Evolutionary conservation across 495 filamentous ascomycete genomes (phyloP).

Genomic region (Durotheca rogersii): DNA sequence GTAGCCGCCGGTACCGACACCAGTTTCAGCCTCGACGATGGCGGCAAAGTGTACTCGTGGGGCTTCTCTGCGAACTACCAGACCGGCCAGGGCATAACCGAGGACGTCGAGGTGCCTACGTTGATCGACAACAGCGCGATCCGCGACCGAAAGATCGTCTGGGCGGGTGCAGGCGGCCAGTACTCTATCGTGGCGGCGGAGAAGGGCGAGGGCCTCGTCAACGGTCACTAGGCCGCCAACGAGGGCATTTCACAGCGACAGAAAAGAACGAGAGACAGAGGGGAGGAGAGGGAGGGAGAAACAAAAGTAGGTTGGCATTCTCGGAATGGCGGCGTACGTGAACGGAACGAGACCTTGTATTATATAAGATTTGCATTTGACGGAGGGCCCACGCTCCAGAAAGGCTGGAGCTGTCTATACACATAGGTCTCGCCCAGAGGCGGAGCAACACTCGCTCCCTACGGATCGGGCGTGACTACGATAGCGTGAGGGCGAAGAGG

Average conservation of each 20-base stretch:
- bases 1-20: constrained; percentile 56
- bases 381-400: too few relatives aligned
- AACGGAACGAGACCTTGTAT: background rate
- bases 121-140: constrained; percentile 61
- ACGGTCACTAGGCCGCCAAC: constrained; percentile 4
- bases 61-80: constrained; percentile 67
- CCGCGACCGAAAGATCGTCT: constrained; percentile 52
- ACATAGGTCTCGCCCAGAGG: too few relatives aligned
- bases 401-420: too few relatives aligned
- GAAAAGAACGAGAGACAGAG: too few relatives aligned
- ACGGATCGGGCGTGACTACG: too few relatives aligned
- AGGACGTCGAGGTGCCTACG: constrained; percentile 56
- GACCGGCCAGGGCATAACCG: constrained; percentile 57
- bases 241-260: background rate
- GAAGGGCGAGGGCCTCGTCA: background rate
- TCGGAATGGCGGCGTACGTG: background rate
- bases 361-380: constrained; percentile 14
- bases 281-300: too few relatives aligned
- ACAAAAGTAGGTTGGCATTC: background rate
- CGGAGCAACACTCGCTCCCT: too few relatives aligned
- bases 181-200: constrained; percentile 56
- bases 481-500: too few relatives aligned
- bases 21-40: constrained; percentile 55
- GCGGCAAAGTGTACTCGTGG: constrained; percentile 64
- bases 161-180: constrained; percentile 63